Evolutionary conservation across 495 filamentous ascomycete species (phyloP), one percentile per base, ranked within the genome.

Genomic region (Xanthoparmelia taractica): DNA sequence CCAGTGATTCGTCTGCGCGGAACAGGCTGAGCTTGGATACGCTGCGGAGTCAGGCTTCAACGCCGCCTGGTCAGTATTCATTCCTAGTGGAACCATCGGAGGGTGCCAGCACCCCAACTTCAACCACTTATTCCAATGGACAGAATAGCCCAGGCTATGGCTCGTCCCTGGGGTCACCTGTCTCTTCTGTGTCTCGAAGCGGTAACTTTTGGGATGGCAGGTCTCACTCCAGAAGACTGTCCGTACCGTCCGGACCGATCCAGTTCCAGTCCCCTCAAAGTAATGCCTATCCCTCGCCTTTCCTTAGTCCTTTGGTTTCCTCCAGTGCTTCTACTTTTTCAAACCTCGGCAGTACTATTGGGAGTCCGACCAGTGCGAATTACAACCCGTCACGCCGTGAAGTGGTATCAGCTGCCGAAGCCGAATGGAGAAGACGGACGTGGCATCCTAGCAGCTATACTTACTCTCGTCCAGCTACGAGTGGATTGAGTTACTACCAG

Each of bases 371-470:
- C 1, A 81, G 77, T 40, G 86, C 85, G 5, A 80, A 80, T 12
- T 87, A 88, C 52, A 79, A 80, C 10, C 80, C 82, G 65, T 82
- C 86, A 5, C 79, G 88, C 45, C 79, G 86, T 38, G 89, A 95
- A 50, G 84, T 84, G 2, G 70, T 52, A 31, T 52, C 76, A 7
- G 77, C 82, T 2, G 77, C 84, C 4, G 90, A 93, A 64, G 85
- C 89, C 29, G 88, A 92, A 57, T 86, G 85, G 82, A 84, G 90
- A 64, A 77, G 92, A 63, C 80, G 91, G 56, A 96, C 92, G 11
- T 96, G 92, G 92, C 92, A 96, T 76, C 90, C 90, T 6, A 88
- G 89, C 33, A 88, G 85, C 0, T 85, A 85, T 13, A 74, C 72
- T 36, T 77, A 83, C 79, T 81, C 73, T 72, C 84, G 77, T 63